Evolutionary conservation across 768 basidiomycete genomes (phyloP), one percentile per base, ranked within the genome.

Genomic region (Tricholoma saponaceum): DNA sequence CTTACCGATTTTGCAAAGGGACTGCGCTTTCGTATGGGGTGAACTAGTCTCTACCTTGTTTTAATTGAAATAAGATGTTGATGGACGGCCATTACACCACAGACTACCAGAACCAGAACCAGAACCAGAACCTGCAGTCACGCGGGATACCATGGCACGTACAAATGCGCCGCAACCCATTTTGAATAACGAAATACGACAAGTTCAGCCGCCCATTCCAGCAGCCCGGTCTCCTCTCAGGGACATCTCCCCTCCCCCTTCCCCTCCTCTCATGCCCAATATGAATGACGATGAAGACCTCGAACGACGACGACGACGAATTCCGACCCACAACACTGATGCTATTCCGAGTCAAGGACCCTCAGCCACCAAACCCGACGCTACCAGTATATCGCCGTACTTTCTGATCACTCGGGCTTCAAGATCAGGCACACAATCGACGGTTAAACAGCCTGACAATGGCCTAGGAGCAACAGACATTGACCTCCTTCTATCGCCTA

Each of bases 21-120:
- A 23, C 75, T 96, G 18, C 79, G 80, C 49, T 65, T 70, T 39
- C 82, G 91, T 55, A 70, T 94, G 67, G 85, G 90, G 94, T 91
- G 69, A 67, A 81, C 26, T 28, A n/a, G 13, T n/a, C 2, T 66
- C 26, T 55, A 23, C 51, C 23, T 41, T n/a, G 39, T 30, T 41
- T 33, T 43, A 51, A 54, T 51, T 14, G 43, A 60, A 30, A 37
- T n/a, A 25, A 26, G 37, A 28, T 35, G 30, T 37, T 58, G 13
- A 54, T 51, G 28, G 50, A 64, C 20, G 49, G 23, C 46, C 22
- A 49, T 47, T 54, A 53, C 43, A 66, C 32, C 64, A 60, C 57
- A 71, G 64, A 41, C 62, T 72, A 32, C 66, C 70, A 3, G 65
- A 66, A 54, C 64, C 64, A 28, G 51, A 56, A 47, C n/a, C n/a